Conservation (phyloP, 2,329 filamentous ascomycete genomes). For the Apiospora hydei region DNA sequence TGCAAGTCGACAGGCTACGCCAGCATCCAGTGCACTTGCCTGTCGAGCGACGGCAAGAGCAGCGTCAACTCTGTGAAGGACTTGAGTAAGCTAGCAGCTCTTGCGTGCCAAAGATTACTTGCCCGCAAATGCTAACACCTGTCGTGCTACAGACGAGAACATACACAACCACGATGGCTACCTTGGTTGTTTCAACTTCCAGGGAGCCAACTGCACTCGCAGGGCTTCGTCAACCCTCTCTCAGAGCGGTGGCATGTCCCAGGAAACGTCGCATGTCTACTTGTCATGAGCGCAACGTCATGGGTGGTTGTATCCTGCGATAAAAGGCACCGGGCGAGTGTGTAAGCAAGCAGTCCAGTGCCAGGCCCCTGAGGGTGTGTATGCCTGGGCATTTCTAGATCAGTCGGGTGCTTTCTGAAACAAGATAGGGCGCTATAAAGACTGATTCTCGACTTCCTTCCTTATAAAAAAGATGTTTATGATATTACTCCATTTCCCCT, state of each 20-base stretch:
- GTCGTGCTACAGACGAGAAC: background rate
- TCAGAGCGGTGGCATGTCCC: background rate
- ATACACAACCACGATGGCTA: background rate
- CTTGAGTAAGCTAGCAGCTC: background rate
- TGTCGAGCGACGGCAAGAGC: background rate
- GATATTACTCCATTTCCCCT: too few relatives aligned
- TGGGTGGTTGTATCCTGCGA: background rate
- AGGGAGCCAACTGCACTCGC: conserved; percentile 6
- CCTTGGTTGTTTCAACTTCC: conserved; percentile 1
- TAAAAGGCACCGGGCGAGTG: background rate
- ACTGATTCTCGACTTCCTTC: too few relatives aligned
- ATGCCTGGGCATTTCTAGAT: background rate
- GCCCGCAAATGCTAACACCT: background rate
- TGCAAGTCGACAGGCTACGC: conserved; percentile 3
- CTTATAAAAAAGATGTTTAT: too few relatives aligned
- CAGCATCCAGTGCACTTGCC: conserved; percentile 9
- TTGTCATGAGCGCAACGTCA: background rate
- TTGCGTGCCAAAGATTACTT: background rate
- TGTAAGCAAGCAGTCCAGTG: background rate
- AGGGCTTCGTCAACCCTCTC: background rate
- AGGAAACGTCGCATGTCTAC: background rate
- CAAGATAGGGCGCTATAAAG: too few relatives aligned
- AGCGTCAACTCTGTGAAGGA: background rate
- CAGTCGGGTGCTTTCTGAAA: background rate
- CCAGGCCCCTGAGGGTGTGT: background rate